Base-by-base conservation (phyloP, 805 yeast genomes). In the Saccharomycopsis babjevae region DNA sequence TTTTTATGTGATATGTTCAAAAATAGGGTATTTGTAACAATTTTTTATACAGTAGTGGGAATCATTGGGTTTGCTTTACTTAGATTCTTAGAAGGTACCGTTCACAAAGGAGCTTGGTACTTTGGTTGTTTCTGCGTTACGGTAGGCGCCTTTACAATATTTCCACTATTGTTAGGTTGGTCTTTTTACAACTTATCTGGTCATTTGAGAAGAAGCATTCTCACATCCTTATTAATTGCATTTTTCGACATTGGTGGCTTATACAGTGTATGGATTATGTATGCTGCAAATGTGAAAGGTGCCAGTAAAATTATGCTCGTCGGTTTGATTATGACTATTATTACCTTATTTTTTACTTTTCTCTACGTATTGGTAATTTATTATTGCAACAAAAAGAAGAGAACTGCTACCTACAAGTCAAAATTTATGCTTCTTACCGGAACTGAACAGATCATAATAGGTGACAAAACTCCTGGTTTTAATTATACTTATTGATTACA, bases 121-220 rank as follows among this genome's bases (percentile, higher is more conserved):
- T 28, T 28, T 28, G 32, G 32, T 28, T 4, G 32, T 28, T 28
- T 28, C 6, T 28, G 32, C 32, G 6, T 28, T 28, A 28, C 32
- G 6, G 6, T 28, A 28, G 32, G 32, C 6, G 32, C 32, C 6
- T 28, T 85, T 69, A 70, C 83, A 5, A 79, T 82, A n/a, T 83
- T 85, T 87, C 90, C 90, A 11, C 66, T 84, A 20, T 68, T 84
- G 18, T 81, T 85, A 10, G 84, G 89, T 72, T 84, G 89, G 89
- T 71, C 82, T 10, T 54, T 60, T 7, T 38, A 54, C 54, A 62
- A 62, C 58, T 88, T 89, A 0, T 83, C 85, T 65, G n/a, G n/a
- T n/a, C n/a, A n/a, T n/a, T n/a, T n/a, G n/a, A n/a, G n/a, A n/a
- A n/a, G n/a, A n/a, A n/a, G n/a, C n/a, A n/a, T n/a, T n/a, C n/a